Evolutionary conservation across 2,329 filamentous ascomycete species (phyloP), one percentile per base, ranked within the genome.

Genomic region (Chaetoscypha palmicola): DNA sequence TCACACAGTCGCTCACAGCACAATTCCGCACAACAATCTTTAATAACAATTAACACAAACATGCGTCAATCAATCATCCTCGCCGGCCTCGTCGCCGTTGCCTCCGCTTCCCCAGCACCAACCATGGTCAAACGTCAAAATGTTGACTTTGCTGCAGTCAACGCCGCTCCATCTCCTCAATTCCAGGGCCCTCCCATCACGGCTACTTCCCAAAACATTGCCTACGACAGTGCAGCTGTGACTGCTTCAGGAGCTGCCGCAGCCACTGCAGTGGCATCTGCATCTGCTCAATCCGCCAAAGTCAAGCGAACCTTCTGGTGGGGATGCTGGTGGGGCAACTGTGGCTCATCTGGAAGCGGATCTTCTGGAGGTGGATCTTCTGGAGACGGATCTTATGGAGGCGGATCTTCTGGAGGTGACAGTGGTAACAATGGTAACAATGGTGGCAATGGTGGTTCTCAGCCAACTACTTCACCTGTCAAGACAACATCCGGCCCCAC

Each of bases 181-280:
- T 23, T 43, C 21, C 42, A 40, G 23, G 36, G 41, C 1, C 49
- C 46, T 26, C 32, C 40, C 12, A 1, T 41, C 9, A 16, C 20
- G 14, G 23, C 24, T 12, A 46, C 30, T 16, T 38, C 17, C 10
- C 30, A 50, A 28, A 21, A 39, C 10, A 14, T 43, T 31, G 7
- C 17, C 9, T 46, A 43, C 31, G 37, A 47, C 20, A 32, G 34
- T 32, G 45, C 45, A 26, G 46, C 52, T 33, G 47, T 49, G n/a
- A 41, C 43, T n/a, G 49, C 55, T 23, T 47, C 43, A 12, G 47
- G 49, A 19, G 39, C 42, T 28, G 54, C 46, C 24, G 49, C 50
- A 39, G 54, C 46, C 24, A 51, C 50, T 41, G 51, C 24, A 20
- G 42, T 50, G 40, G 43, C 47, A n/a, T 41, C 40, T 40, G 46